Percentiles rank a stretch among this genome's conserved stretches.
Evolutionary conservation across 164 flowering plant genomes (phyloP).

Genomic region (grape (Vitis vinifera)): DNA sequence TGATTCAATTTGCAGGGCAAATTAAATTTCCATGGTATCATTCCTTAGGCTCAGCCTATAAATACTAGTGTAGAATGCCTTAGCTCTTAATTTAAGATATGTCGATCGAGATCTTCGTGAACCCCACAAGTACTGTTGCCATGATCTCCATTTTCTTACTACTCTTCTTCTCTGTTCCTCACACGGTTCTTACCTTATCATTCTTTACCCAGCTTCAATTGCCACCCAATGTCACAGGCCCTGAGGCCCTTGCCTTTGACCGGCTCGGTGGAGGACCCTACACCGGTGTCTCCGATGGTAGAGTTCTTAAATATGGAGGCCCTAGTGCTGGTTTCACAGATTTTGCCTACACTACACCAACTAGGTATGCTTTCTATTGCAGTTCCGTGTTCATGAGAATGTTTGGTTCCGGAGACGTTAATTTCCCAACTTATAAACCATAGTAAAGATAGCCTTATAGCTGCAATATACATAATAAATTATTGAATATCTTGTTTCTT

Average conservation of each 20-base stretch:
- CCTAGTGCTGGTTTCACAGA: conserved; percentile 16
- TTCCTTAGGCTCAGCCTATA: not conserved
- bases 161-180: not conserved
- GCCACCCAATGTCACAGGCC: not conserved
- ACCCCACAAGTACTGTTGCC: not conserved
- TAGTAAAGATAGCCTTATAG: no score
- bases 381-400: not conserved
- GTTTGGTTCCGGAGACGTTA: not conserved
- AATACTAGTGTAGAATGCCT: not conserved
- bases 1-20: no score
- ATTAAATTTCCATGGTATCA: no score
- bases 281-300: conserved; percentile 21
- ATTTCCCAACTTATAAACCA: not conserved
- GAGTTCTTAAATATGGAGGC: conserved; percentile 21
- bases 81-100: not conserved
- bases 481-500: no score
- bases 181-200: not conserved
- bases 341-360: conserved; percentile 20
- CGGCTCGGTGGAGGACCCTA: conserved; percentile 11
- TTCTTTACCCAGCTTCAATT: not conserved
- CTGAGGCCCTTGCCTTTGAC: conserved; percentile 6
- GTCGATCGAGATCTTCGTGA: not conserved
- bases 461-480: not conserved
- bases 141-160: not conserved
- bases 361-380: conserved; percentile 4